phyloP scores from a whole-genome alignment of 179 eudicot species.

The Pouteria campechiana region DNA sequence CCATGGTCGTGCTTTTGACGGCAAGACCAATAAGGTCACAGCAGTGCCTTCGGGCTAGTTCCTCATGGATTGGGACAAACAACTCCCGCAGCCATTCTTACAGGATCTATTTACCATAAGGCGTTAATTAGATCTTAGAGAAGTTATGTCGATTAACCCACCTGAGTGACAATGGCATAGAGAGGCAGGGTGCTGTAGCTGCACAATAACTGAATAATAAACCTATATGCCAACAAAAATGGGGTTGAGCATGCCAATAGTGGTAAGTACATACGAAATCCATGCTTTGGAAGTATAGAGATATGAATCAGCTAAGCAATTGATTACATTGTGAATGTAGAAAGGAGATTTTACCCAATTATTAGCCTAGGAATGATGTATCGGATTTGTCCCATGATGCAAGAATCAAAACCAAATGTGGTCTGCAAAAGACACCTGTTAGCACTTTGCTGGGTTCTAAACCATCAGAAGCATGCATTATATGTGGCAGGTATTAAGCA shows the following conservation, averaged over 20 bases:
- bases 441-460: not conserved
- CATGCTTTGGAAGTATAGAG: not conserved
- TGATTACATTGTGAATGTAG: not conserved
- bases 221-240: constrained; percentile 23
- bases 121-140: too few relatives aligned
- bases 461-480: not conserved
- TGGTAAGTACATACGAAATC: too few relatives aligned
- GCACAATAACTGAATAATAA: constrained; percentile 73
- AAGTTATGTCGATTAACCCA: constrained; percentile 11
- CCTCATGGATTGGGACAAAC: too few relatives aligned
- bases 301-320: not conserved
- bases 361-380: constrained; percentile 71
- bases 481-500: too few relatives aligned
- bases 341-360: constrained; percentile 45
- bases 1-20: too few relatives aligned
- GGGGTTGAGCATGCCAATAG: too few relatives aligned
- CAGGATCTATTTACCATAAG: too few relatives aligned
- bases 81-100: too few relatives aligned
- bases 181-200: constrained; percentile 98
- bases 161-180: constrained; percentile 96
- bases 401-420: constrained; percentile 71
- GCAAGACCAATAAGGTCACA: too few relatives aligned
- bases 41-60: too few relatives aligned
- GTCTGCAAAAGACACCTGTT: constrained; percentile 10
- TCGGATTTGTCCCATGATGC: constrained; percentile 81